A percentile compares a stretch with the other conserved stretches of the same genome.
phyloP scores from a whole-genome alignment of 345 rosid genomes.

The Acer saccharum region DNA sequence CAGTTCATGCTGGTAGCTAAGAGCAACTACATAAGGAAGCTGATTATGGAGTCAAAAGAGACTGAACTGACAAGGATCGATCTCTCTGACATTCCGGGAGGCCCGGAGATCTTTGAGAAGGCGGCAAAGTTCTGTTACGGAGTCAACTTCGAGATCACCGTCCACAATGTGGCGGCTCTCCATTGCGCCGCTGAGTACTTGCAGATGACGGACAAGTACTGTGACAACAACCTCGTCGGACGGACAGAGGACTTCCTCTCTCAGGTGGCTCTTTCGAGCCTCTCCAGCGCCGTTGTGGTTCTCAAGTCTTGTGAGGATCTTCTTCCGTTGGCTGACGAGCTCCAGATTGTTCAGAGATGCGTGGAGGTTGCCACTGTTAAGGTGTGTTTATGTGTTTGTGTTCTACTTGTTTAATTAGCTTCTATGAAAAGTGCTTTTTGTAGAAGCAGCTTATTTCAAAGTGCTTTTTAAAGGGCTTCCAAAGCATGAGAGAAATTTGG shows the following conservation, averaged over 20 bases:
- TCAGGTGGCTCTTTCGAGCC: conserved; percentile 80
- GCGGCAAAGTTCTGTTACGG: conserved; percentile 96
- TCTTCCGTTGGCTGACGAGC: conserved; percentile 74
- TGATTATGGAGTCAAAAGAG: conserved; percentile 72
- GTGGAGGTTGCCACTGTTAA: conserved; percentile 61
- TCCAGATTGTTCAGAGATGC: conserved; percentile 69
- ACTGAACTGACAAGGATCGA: conserved; percentile 57
- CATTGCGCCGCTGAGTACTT: conserved; percentile 89
- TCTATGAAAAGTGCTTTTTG: neutral
- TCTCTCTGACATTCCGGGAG: conserved; percentile 82
- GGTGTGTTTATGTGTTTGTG: conserved; percentile 35
- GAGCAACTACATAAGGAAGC: conserved; percentile 82
- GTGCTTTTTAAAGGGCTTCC: neutral
- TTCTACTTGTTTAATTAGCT: neutral
- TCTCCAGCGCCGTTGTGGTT: conserved; percentile 81
- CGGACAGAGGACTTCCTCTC: conserved; percentile 88
- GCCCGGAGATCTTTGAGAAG: conserved; percentile 92
- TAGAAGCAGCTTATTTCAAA: neutral
- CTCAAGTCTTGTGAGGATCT: conserved; percentile 83
- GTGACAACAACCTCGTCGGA: conserved; percentile 70
- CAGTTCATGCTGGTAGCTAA: conserved; percentile 93
- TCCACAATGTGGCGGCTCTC: conserved; percentile 90
- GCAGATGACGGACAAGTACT: conserved; percentile 77
- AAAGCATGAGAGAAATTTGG: too few relatives aligned
- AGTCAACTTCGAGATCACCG: conserved; percentile 92